These are phyloP conservation scores for Monilinia fructigena DNA, from an alignment of 2,329 filamentous ascomycete species.

Conservation along the genomic window DNA sequence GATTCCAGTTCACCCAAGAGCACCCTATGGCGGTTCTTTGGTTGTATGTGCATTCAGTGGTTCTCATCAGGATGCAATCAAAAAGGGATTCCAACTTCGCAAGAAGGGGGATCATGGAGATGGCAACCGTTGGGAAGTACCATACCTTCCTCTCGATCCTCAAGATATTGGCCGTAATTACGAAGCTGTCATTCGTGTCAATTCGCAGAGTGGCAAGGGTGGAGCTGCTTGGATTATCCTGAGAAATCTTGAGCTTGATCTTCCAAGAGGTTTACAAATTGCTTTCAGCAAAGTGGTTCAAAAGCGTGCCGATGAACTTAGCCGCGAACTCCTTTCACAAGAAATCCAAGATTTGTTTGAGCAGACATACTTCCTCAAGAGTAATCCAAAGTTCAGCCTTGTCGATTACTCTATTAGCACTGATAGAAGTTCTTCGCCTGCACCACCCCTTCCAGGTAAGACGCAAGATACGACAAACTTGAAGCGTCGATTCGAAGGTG, in stretches of 20 bases:
- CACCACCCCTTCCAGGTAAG: constrained; percentile 64
- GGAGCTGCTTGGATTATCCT: constrained; percentile 93
- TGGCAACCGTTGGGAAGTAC: constrained; percentile 68
- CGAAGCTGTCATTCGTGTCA: constrained; percentile 96
- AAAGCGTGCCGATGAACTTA: constrained; percentile 72
- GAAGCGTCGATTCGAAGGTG: constrained; percentile 78
- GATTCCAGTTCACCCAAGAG: constrained; percentile 86
- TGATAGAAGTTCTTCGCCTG: constrained; percentile 75
- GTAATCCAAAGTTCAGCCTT: constrained; percentile 80
- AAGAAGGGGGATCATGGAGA: constrained; percentile 50
- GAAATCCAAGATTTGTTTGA: constrained; percentile 92
- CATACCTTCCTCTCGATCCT: constrained; percentile 90
- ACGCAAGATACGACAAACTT: constrained; percentile 76
- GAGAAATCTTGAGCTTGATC: constrained; percentile 82
- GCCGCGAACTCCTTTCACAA: constrained; percentile 76
- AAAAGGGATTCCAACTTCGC: constrained; percentile 80
- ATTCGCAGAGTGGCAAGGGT: constrained; percentile 93
- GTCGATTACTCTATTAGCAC: constrained; percentile 89
- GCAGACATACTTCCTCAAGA: constrained; percentile 77
- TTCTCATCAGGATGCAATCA: constrained; percentile 93
- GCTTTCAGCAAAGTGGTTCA: constrained; percentile 84
- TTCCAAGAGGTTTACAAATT: constrained; percentile 87
- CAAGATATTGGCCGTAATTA: constrained; percentile 95
- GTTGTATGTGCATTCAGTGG: constrained; percentile 93
- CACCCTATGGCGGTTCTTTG: constrained; percentile 86